Conservation (phyloP, 305 asterid species). For the Rubia peregrina region DNA sequence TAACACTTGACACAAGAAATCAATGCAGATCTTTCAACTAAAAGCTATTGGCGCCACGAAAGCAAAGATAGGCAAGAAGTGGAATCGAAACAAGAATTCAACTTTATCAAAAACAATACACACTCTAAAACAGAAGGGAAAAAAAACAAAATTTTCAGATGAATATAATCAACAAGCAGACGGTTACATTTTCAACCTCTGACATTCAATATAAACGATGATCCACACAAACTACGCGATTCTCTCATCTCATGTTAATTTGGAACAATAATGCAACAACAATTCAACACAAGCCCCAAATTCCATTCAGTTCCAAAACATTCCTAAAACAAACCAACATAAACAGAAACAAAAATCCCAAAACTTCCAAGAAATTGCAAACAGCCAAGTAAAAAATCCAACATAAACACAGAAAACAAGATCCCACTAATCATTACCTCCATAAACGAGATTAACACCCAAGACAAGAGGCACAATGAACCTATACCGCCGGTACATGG, state of each 20-base stretch:
- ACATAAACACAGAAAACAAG: not conserved
- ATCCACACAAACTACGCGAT: not conserved
- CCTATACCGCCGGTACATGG: constrained; percentile 57
- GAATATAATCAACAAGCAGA: not conserved
- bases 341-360: not conserved
- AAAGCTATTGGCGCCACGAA: not conserved
- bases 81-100: not conserved
- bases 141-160: not conserved
- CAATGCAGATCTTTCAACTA: not conserved
- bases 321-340: not conserved
- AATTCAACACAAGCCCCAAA: not conserved
- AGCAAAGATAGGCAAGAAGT: not conserved
- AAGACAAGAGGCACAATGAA: constrained; percentile 63
- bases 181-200: not conserved
- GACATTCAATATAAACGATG: not conserved
- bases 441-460: constrained; percentile 61
- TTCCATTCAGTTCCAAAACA: not conserved
- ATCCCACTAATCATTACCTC: constrained; percentile 38
- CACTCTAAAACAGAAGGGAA: not conserved
- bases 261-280: not conserved
- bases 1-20: not conserved
- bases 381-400: not conserved
- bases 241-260: not conserved
- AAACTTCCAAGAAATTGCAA: not conserved
- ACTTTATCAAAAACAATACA: not conserved